Base-by-base conservation (phyloP, 495 filamentous ascomycete species). In the Hypoxylon crocopeplum region DNA sequence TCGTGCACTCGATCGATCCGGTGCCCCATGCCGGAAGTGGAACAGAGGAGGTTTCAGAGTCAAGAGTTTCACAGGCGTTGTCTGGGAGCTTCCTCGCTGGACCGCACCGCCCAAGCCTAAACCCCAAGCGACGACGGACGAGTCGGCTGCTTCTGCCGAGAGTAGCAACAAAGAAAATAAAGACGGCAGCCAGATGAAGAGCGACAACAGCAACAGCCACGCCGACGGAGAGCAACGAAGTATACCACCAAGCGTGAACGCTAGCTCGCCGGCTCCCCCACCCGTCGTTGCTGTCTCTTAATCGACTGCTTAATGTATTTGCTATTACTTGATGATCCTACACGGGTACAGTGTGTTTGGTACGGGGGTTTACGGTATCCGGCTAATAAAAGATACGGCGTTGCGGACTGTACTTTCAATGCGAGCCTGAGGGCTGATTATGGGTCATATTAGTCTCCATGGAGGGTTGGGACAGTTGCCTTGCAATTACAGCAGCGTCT, bases 11-110 rank as follows among this genome's bases (percentile, higher is more conserved):
- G 94, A 98, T 72, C 87, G 93, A 32, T 88, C 86, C 1, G 91
- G 92, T 39, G 87, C 92, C 55, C 91, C 93, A 1, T 97, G 93
- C 69, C 89, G 95, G 52, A 93, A 87, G 68, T 98, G 94, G 94
- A 77, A 85, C 62, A 90, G 86, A 70, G 89, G 90, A 45, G 84
- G 85, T 19, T 85, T 98, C 60, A 84, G 82, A 42, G 73, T 98
- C 50, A 94, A 96, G 80, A 94, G 86, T 65, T 98, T 98, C 71
- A 98, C 94, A 2, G 95, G 95, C 24, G 81, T 92, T 11, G 69
- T 82, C 24, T 98, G 94, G 94, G 82, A 89, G 53, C 77, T 96
- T 41, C 85, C 88, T 12, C 85, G 88, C 46, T 98, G 94, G 94
- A 86, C 85, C 33, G 85, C 89, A 6, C 90, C 89, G 15, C 75